Conservation (phyloP, 2,329 filamentous ascomycete genomes). For the Penicillium sp. region DNA sequence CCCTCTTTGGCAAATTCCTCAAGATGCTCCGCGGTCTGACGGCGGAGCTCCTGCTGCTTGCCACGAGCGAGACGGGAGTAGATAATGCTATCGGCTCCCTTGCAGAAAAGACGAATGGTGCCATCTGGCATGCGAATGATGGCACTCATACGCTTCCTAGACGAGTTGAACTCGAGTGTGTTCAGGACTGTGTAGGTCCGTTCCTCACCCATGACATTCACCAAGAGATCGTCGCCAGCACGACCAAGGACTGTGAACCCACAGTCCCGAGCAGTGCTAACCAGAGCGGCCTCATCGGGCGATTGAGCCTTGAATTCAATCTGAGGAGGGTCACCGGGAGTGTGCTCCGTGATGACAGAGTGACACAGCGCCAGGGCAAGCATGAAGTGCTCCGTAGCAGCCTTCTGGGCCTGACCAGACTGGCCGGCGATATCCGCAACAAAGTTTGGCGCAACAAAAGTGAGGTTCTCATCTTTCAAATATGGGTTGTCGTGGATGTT, state of each 20-base stretch:
- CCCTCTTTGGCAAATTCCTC: slow-evolving; percentile 97
- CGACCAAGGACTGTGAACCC: slow-evolving; percentile 87
- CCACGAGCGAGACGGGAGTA: slow-evolving; percentile 83
- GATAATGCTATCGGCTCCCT: slow-evolving; percentile 95
- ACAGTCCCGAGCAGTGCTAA: slow-evolving; percentile 88
- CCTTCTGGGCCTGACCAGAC: slow-evolving; percentile 68
- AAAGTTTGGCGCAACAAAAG: slow-evolving; percentile 87
- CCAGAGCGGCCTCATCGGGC: slow-evolving; percentile 89
- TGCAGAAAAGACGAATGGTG: slow-evolving; percentile 86
- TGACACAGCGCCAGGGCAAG: slow-evolving; percentile 91
- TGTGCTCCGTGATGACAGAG: slow-evolving; percentile 85
- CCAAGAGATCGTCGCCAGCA: slow-evolving; percentile 69
- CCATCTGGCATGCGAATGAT: slow-evolving; percentile 93
- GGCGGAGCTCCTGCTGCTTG: slow-evolving; percentile 77
- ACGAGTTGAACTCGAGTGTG: slow-evolving; percentile 95
- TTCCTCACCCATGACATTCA: slow-evolving; percentile 85
- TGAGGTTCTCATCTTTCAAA: slow-evolving; percentile 79
- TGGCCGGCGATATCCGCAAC: slow-evolving; percentile 74
- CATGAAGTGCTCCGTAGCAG: slow-evolving; percentile 86
- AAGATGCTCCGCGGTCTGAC: slow-evolving; percentile 81
- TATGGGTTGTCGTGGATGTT: slow-evolving; percentile 84
- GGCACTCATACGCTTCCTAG: slow-evolving; percentile 93
- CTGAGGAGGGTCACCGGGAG: slow-evolving; percentile 80
- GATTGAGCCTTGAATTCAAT: slow-evolving; percentile 97
- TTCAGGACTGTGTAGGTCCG: slow-evolving; percentile 82